A percentile compares a stretch with the other conserved stretches of the same genome.
These are phyloP conservation scores for Malus sieversii DNA, from an alignment of 306 rosid genomes.

Conservation along the genomic window DNA sequence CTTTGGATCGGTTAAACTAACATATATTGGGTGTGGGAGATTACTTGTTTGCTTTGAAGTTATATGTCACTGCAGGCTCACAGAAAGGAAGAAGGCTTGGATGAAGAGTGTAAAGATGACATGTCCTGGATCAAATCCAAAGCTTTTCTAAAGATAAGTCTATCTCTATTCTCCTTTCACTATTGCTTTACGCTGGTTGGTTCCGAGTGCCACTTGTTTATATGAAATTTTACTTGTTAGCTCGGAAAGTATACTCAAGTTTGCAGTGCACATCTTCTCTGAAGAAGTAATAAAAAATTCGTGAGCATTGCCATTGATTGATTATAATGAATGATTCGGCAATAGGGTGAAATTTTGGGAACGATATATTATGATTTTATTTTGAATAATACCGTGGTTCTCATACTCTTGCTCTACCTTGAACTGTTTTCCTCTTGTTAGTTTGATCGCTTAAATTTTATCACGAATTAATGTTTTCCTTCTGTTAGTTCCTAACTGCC, in stretches of 20 bases:
- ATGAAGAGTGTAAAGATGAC: slow-evolving; percentile 14
- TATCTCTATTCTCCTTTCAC: not conserved
- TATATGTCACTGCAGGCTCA: slow-evolving; percentile 8
- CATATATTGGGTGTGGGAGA: slow-evolving; percentile 27
- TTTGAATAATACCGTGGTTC: not conserved
- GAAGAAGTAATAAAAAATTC: not conserved
- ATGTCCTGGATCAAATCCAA: slow-evolving; percentile 28
- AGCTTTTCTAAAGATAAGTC: slow-evolving; percentile 32
- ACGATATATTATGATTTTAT: not conserved
- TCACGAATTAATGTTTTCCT: not conserved
- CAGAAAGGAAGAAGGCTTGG: slow-evolving; percentile 14
- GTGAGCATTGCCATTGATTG: not conserved
- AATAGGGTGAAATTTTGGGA: not conserved
- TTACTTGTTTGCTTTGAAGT: slow-evolving; percentile 20
- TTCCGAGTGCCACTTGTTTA: slow-evolving; percentile 15
- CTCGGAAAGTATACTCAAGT: not conserved
- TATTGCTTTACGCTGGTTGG: not conserved
- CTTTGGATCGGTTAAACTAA: slow-evolving; percentile 21
- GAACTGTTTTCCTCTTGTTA: not conserved
- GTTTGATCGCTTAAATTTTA: not conserved
- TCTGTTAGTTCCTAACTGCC: not conserved
- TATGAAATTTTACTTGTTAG: not conserved
- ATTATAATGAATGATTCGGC: not conserved
- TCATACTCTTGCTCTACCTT: not conserved
- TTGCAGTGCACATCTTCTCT: not conserved